Conservation (phyloP, 495 filamentous ascomycete genomes). For the Penicillium diatomitis region DNA sequence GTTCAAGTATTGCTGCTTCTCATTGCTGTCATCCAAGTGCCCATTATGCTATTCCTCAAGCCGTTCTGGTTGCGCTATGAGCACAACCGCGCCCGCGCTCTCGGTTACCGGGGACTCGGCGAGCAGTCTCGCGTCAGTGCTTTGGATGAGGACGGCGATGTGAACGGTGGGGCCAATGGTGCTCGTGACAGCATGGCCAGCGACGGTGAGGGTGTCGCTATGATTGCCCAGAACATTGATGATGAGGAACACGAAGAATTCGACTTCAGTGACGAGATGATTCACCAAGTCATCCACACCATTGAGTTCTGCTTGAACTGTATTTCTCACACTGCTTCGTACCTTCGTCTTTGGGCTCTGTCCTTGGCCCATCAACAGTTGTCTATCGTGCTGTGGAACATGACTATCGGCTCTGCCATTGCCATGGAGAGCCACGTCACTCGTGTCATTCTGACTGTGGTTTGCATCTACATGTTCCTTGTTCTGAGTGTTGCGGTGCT, state of each 20-base stretch:
- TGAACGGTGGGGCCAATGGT: conserved; percentile 33
- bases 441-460: conserved; percentile 70
- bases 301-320: conserved; percentile 99
- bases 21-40: conserved; percentile 76
- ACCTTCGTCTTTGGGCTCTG: conserved; percentile 96
- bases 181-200: conserved; percentile 66
- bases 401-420: conserved; percentile 81
- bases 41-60: conserved; percentile 87
- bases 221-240: conserved; percentile 80
- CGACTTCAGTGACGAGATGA: conserved; percentile 93
- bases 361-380: conserved; percentile 98
- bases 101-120: conserved; percentile 87
- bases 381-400: conserved; percentile 88
- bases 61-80: conserved; percentile 88
- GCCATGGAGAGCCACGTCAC: conserved; percentile 46
- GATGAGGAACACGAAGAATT: conserved; percentile 84
- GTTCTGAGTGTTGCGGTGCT: conserved; percentile 69
- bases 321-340: conserved; percentile 97
- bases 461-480: conserved; percentile 83
- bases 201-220: conserved; percentile 78
- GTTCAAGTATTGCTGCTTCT: conserved; percentile 78
- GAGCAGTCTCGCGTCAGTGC: conserved; percentile 79
- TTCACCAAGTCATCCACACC: conserved; percentile 98
- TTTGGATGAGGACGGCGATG: conserved; percentile 66
- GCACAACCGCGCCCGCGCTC: conserved; percentile 76